Conservation (phyloP, 345 rosid genomes). For the Eucalyptus regnans region DNA sequence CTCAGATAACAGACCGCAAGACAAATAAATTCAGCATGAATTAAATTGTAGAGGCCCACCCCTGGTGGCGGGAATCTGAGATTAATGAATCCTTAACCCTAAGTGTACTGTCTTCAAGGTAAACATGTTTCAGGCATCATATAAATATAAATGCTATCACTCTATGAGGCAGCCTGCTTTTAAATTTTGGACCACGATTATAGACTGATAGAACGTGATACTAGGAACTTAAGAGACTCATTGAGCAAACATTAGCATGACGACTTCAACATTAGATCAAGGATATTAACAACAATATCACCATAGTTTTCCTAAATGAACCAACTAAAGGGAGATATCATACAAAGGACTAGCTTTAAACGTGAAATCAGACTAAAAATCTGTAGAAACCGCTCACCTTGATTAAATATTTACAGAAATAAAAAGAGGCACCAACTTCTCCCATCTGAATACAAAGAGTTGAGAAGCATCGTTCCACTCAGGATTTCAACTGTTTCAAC, state of each 20-base stretch:
- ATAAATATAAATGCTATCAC: not conserved
- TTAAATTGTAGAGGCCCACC: not conserved
- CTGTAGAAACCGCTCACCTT: not conserved
- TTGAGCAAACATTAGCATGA: not conserved
- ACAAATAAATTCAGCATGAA: not conserved
- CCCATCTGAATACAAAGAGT: not conserved
- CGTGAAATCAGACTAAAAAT: not conserved
- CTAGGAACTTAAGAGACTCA: not conserved
- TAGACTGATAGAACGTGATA: not conserved
- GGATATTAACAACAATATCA: not conserved
- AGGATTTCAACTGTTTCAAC: slow-evolving; percentile 37
- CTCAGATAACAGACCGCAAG: not conserved
- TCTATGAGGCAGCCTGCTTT: not conserved
- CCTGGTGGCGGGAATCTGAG: not conserved
- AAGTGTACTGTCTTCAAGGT: not conserved
- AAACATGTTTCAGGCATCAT: not conserved
- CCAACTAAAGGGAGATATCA: not conserved
- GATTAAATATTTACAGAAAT: not conserved
- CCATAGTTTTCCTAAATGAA: not conserved
- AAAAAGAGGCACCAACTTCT: not conserved
- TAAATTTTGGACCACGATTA: not conserved
- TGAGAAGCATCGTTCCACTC: not conserved
- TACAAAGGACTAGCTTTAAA: not conserved
- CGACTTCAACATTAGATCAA: not conserved
- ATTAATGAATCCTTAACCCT: not conserved